Evolutionary conservation across 2,329 filamentous ascomycete genomes (phyloP), one percentile per base, ranked within the genome.

Genomic region (Aureobasidium sp.): DNA sequence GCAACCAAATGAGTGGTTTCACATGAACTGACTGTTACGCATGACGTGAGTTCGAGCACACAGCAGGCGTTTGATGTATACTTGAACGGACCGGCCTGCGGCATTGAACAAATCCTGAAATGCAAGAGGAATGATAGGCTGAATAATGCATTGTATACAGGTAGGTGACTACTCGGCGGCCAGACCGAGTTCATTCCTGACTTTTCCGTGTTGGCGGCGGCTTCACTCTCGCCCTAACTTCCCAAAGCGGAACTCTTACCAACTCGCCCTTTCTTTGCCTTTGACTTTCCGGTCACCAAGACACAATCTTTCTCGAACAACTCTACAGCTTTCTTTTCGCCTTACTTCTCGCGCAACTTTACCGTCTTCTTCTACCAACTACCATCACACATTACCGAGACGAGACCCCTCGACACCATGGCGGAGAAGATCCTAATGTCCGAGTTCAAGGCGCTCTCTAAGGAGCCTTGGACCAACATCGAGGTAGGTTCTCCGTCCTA

Each of bases 381-480:
- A 48, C 44, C 6, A 37, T 8, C 21, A 37, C 17, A 14, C n/a
- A 35, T 27, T 14, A 2, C 34, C 45, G 45, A 38, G 12, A 22
- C 35, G 16, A n/a, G 16, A n/a, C 32, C 32, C 45, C 45, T 49
- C 45, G 12, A 27, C 38, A 62, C 39, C 54, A 68, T 67, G 74
- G 84, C 87, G 30, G 85, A 90, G 71, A 84, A 88, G 64, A 85
- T 94, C 48, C 78, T 97, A 53, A 89, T 95, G 86, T 86, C 86
- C 61, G 91, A 97, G 76, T 83, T 88, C 73, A 85, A 86, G 69
- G 77, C 80, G 39, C 79, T 97, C 35, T 78, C 81, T 52, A 90
- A 93, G 69, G 90, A 96, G 77, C 89, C 88, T 68, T 98, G 91
- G 91, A 86, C 95, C 16, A 82, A 91, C 62, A 88, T 96, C 60